Evolutionary conservation across 805 yeast species (phyloP).

Genomic region (Suhomyces prunicola): DNA sequence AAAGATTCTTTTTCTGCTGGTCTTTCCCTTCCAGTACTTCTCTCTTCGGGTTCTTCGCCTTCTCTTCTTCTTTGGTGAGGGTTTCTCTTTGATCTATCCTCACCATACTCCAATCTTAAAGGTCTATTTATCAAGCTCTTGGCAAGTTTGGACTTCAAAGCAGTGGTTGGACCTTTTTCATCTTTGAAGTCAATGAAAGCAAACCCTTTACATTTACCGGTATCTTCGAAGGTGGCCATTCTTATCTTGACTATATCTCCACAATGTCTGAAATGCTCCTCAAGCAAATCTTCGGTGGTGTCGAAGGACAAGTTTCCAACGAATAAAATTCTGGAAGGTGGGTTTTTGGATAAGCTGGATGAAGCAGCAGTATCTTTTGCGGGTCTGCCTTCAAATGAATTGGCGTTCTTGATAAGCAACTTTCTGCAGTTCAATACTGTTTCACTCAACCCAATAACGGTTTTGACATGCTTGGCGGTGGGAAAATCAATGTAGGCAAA

Average conservation of each 20-base stretch:
- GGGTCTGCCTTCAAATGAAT: conserved; percentile 87
- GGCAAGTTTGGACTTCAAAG: conserved; percentile 69
- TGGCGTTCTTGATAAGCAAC: conserved; percentile 75
- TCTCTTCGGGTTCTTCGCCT: conserved; percentile 9
- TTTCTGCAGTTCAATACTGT: conserved; percentile 76
- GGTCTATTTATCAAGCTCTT: conserved; percentile 68
- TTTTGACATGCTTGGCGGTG: conserved; percentile 53
- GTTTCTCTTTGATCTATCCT: conserved; percentile 80
- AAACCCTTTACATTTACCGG: conserved; percentile 96
- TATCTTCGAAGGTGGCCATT: conserved; percentile 97
- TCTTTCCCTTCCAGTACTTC: conserved; percentile 11
- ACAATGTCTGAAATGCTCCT: conserved; percentile 83
- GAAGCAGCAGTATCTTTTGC: conserved; percentile 41
- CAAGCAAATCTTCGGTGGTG: conserved; percentile 74
- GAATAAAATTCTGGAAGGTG: conserved; percentile 84
- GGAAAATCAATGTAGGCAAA: conserved; percentile 88
- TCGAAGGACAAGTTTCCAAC: conserved; percentile 94
- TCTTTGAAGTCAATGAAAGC: conserved; percentile 85
- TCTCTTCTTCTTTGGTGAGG: conserved; percentile 39
- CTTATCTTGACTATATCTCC: conserved; percentile 82
- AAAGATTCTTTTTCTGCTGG: conserved; percentile 6
- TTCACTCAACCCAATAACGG: conserved; percentile 70
- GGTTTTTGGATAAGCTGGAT: conserved; percentile 57
- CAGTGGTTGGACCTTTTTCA: conserved; percentile 78
- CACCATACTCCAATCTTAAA: conserved; percentile 87